Conservation (phyloP, 2,329 filamentous ascomycete species). For the Purpureocillium takamizusanense region DNA sequence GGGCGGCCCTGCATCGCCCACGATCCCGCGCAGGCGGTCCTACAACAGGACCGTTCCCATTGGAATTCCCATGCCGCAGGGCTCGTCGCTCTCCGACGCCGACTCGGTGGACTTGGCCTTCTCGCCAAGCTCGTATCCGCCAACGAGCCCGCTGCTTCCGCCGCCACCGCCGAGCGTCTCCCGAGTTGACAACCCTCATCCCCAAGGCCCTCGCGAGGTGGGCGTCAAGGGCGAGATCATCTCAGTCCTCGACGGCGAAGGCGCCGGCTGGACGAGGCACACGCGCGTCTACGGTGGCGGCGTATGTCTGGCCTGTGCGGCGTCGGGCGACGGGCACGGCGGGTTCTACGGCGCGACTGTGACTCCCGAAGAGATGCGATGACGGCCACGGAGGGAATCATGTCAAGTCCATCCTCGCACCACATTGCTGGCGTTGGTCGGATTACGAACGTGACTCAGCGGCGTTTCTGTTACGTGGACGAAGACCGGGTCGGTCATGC, state of each 20-base stretch:
- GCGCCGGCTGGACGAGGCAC: conserved; percentile 46
- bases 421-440: too few species aligned
- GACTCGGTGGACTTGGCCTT: conserved; percentile 22
- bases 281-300: conserved; percentile 52
- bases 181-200: too few species aligned
- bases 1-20: conserved; percentile 17
- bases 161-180: conserved; percentile 29
- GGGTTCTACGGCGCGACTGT: conserved; percentile 48
- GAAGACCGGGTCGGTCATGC: too few species aligned
- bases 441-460: too few species aligned
- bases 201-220: conserved; percentile 21
- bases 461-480: too few species aligned
- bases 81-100: conserved; percentile 12
- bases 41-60: conserved; percentile 32
- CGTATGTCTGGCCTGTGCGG: conserved; percentile 45
- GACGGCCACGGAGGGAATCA: conserved; percentile 5
- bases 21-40: conserved; percentile 29
- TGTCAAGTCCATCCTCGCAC: too few species aligned
- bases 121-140: conserved; percentile 40
- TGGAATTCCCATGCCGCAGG: conserved; percentile 17
- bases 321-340: conserved; percentile 32
- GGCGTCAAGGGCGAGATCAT: conserved; percentile 42
- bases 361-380: conserved; percentile 41
- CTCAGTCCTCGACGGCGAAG: conserved; percentile 35
- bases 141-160: conserved; percentile 36